Percentiles rank a stretch among this genome's conserved stretches.
These are phyloP conservation scores for Fusarium sp. DNA, from an alignment of 2,329 filamentous ascomycete genomes.

Conservation along the genomic window DNA sequence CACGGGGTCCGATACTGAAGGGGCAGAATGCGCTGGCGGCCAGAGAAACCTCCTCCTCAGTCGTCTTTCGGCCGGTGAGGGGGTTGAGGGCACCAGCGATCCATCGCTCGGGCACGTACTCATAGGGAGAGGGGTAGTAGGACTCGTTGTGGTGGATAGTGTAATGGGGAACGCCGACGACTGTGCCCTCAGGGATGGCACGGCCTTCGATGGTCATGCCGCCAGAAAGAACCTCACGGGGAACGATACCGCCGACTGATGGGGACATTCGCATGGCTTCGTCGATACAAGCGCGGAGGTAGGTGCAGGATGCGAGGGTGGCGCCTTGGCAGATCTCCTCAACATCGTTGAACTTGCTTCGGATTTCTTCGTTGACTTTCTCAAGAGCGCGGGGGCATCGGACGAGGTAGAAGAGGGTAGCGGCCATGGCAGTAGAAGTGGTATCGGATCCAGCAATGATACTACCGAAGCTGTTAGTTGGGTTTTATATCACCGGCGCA, in stretches of 20 bases:
- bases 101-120: constrained; percentile 75
- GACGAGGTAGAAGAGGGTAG: constrained; percentile 72
- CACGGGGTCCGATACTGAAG: constrained; percentile 76
- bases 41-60: constrained; percentile 62
- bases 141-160: constrained; percentile 74
- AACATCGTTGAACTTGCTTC: constrained; percentile 60
- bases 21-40: constrained; percentile 80
- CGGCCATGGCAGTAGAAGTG: constrained; percentile 75
- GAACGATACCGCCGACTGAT: constrained; percentile 69
- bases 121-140: constrained; percentile 71
- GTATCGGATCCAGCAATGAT: constrained; percentile 80
- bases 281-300: constrained; percentile 73
- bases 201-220: constrained; percentile 67
- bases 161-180: constrained; percentile 75
- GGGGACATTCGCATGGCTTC: constrained; percentile 74
- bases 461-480: constrained; percentile 48
- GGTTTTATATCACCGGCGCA: background rate
- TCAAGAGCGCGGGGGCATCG: constrained; percentile 62
- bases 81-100: constrained; percentile 60
- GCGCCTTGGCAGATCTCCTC: constrained; percentile 68
- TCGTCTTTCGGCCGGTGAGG: constrained; percentile 54
- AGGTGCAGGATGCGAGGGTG: constrained; percentile 63
- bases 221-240: constrained; percentile 68
- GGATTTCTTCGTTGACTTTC: constrained; percentile 64
- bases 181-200: constrained; percentile 67